Conservation (phyloP, 495 filamentous ascomycete genomes). For the Aspergillus sclerotiicarbonarius region DNA sequence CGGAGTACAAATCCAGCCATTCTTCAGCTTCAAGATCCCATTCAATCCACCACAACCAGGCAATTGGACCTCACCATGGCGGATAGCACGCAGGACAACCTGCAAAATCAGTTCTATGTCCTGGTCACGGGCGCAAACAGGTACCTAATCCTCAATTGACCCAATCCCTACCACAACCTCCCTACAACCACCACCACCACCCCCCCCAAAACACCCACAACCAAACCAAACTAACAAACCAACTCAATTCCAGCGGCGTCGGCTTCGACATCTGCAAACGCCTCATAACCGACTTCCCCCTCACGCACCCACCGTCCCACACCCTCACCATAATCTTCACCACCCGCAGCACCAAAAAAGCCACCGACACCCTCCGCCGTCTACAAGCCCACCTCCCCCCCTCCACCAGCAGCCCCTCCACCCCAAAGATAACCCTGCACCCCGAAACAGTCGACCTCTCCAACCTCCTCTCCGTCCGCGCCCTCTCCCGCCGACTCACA, state of each 20-base stretch:
- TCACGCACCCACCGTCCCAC: slow-evolving; percentile 55
- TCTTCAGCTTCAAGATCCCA: not conserved
- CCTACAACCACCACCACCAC: not conserved
- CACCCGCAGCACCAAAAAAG: slow-evolving; percentile 48
- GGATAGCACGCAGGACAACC: slow-evolving; percentile 8
- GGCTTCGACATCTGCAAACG: slow-evolving; percentile 84
- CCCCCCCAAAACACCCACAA: not conserved
- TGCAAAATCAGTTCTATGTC: slow-evolving; percentile 28
- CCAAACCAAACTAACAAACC: too few species aligned
- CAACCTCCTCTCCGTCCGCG: slow-evolving; percentile 53
- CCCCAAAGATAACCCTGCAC: slow-evolving; percentile 43
- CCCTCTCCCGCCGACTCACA: slow-evolving; percentile 47
- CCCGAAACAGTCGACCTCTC: slow-evolving; percentile 56
- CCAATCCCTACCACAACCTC: slow-evolving; percentile 1
- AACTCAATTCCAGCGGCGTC: slow-evolving; percentile 64
- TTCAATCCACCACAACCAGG: too few species aligned
- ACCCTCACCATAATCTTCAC: slow-evolving; percentile 56
- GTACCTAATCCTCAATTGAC: slow-evolving; percentile 21
- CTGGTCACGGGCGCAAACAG: slow-evolving; percentile 55
- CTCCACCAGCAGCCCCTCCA: slow-evolving; percentile 17
- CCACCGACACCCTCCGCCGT: slow-evolving; percentile 38
- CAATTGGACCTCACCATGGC: not conserved
- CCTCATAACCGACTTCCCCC: slow-evolving; percentile 86
- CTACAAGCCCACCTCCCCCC: slow-evolving; percentile 40
- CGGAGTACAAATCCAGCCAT: not conserved